Base-by-base conservation (phyloP, 805 yeast species). In the Danielozyma ontarioensis region DNA sequence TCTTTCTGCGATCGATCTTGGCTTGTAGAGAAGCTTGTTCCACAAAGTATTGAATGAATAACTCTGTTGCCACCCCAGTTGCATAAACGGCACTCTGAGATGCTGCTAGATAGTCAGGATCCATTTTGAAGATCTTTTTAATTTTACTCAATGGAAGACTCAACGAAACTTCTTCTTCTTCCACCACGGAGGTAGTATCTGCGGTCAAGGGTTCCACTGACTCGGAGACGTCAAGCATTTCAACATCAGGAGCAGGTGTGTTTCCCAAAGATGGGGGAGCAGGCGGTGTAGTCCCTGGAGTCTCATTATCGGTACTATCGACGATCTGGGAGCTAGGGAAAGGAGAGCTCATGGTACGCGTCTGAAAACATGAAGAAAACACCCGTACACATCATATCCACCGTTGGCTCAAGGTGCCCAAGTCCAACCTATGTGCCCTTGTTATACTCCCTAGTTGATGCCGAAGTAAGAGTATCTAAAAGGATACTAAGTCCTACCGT, bases 11-110 rank as follows among this genome's bases (percentile, higher is more conserved):
- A 18, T 76, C 82, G 24, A 77, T 62, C 44, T 77, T 74, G 21
- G 94, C 83, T 15, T 68, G 63, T 35, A 79, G 56, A 4, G 77
- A 64, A 0, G 93, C 88, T 50, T 81, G 85, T 50, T 80, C 86
- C 1, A 84, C 71, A 39, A 83, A 67, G 48, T 77, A 74, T 54
- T 78, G 80, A 15, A 83, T 68, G 50, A 84, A 84, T 15, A 82
- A 57, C 47, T 84, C 93, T 0, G 90, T 77, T 6, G 93, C 88
- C n/a, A 81, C 69, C 2, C 85, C 86, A 5, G 84, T 66, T 12
- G 86, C 72, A 51, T 76, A 80, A n/a, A 80, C 84, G 0, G 90
- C 86, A 18, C 78, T 65, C 36, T 75, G 80, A 2, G 87, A 76
- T 2, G 85, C 77, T 2, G 80, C 73, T 5, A 69, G 57, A 44